Evolutionary conservation across 2,329 filamentous ascomycete genomes (phyloP).

Genomic region (Talaromyces sp.): DNA sequence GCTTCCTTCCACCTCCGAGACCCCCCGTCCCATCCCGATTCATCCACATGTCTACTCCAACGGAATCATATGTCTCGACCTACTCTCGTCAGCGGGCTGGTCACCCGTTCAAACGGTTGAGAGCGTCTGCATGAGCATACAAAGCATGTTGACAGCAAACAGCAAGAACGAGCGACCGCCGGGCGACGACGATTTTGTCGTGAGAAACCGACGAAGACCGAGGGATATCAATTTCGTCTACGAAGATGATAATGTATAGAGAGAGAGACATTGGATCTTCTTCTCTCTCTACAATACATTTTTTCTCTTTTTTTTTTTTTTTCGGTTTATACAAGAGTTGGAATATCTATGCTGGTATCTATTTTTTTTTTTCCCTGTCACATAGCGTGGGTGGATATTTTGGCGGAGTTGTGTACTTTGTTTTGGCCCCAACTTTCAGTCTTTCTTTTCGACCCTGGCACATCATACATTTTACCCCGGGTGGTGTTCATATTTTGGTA

Average conservation of each 20-base stretch:
- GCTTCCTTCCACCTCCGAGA: constrained; percentile 38
- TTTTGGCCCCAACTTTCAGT: neutral
- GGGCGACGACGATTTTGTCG: constrained; percentile 85
- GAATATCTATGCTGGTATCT: neutral
- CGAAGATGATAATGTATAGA: constrained; percentile 71
- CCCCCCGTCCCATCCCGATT: constrained; percentile 68
- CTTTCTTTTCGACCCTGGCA: neutral
- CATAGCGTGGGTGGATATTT: neutral
- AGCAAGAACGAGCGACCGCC: constrained; percentile 84
- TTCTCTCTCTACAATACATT: neutral
- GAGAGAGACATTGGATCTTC: constrained; percentile 27
- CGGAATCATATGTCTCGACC: constrained; percentile 95
- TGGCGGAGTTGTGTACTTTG: neutral
- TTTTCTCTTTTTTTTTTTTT: neutral
- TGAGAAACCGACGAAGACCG: constrained; percentile 71
- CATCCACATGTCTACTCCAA: constrained; percentile 98
- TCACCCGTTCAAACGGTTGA: constrained; percentile 96
- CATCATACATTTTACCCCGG: neutral
- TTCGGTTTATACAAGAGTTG: neutral
- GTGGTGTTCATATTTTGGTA: neutral
- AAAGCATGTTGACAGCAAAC: constrained; percentile 97
- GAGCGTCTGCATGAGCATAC: constrained; percentile 92
- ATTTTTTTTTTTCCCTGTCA: neutral
- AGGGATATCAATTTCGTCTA: constrained; percentile 91
- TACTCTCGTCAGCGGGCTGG: constrained; percentile 85